phyloP scores from a whole-genome alignment of 2,329 filamentous ascomycete species.

The Didymella arachidicola region DNA sequence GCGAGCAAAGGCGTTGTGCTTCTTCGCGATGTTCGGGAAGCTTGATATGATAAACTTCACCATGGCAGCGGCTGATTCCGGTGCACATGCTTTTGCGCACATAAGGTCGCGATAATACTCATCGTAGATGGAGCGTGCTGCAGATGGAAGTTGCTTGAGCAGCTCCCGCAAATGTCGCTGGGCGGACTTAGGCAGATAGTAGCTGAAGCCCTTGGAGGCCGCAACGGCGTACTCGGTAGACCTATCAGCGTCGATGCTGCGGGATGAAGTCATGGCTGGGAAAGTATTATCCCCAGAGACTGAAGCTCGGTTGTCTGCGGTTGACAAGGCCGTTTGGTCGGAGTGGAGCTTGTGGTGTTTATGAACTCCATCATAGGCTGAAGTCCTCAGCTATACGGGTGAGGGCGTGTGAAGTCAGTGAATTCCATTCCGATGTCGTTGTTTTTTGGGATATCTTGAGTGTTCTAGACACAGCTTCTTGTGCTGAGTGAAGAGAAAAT shows the following conservation, averaged over 20 bases:
- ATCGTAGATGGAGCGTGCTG: constrained; percentile 9
- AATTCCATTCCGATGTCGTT: not conserved
- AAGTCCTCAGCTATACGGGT: not conserved
- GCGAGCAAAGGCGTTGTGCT: constrained; percentile 4
- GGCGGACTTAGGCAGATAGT: constrained; percentile 9
- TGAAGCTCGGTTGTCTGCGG: not conserved
- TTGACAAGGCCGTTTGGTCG: not conserved
- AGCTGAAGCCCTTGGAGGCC: constrained; percentile 18
- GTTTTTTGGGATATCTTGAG: not conserved
- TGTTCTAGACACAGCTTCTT: not conserved
- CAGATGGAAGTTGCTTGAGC: constrained; percentile 1
- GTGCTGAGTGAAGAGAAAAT: not conserved
- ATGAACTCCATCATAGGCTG: not conserved
- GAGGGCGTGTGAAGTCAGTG: not conserved
- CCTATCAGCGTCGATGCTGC: not conserved
- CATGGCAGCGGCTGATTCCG: constrained; percentile 3
- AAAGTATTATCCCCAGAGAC: not conserved
- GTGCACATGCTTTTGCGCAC: constrained; percentile 11
- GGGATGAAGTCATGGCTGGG: not conserved
- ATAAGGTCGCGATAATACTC: constrained; percentile 15
- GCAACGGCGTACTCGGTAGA: constrained; percentile 8
- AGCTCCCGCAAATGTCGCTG: not conserved
- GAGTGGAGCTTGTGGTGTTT: not conserved
- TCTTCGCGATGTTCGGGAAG: not conserved
- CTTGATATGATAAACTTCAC: not conserved